Evolutionary conservation across 345 rosid genomes (phyloP).

Genomic region (Gossypium thurberi): DNA sequence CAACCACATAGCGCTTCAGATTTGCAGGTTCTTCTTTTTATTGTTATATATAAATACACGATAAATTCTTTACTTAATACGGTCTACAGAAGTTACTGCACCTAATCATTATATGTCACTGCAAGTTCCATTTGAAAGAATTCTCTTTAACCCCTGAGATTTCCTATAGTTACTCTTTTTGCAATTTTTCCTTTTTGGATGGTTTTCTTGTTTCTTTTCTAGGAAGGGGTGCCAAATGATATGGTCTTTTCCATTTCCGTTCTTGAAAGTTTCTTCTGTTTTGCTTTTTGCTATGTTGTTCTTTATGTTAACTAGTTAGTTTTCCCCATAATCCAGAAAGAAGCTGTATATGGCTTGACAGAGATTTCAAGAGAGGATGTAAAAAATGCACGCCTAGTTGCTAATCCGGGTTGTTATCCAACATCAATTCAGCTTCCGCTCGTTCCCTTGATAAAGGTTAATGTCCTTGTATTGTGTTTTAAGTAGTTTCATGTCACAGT

Average conservation of each 20-base stretch:
- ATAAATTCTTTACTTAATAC: background rate
- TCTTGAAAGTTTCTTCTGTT: background rate
- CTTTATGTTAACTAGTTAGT: conserved; percentile 12
- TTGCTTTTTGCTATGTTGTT: background rate
- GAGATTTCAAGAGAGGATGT: conserved; percentile 73
- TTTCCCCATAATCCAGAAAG: conserved; percentile 44
- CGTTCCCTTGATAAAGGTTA: conserved; percentile 79
- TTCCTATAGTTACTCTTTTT: background rate
- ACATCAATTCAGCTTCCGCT: conserved; percentile 95
- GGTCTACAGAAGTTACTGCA: background rate
- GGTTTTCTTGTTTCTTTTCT: background rate
- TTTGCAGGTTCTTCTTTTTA: conserved; percentile 50
- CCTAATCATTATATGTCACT: background rate
- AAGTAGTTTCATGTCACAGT: conserved; percentile 8
- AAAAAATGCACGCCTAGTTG: conserved; percentile 63
- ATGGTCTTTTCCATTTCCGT: background rate
- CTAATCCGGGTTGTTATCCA: conserved; percentile 99
- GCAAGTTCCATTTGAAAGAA: background rate
- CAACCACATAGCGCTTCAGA: conserved; percentile 82
- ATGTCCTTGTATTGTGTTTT: conserved; percentile 2
- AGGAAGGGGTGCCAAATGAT: background rate
- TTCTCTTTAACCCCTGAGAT: background rate
- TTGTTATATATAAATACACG: background rate
- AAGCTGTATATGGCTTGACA: conserved; percentile 92
- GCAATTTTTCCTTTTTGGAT: background rate